Evolutionary conservation across 164 flowering plant genomes (phyloP).

Genomic region (Brasenia schreberi): DNA sequence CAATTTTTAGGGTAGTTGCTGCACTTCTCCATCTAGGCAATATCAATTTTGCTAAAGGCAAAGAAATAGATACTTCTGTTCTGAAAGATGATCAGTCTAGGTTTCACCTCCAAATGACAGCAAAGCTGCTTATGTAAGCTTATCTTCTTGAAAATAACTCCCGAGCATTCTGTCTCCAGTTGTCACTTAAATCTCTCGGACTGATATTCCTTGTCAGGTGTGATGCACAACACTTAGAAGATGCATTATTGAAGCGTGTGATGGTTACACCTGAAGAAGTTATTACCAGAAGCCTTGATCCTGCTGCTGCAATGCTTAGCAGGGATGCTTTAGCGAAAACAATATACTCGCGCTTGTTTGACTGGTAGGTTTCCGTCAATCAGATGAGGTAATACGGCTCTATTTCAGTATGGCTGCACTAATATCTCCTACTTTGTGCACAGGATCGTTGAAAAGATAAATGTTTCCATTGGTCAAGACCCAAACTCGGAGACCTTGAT

Average conservation of each 20-base stretch:
- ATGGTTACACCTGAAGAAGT: slow-evolving; percentile 98
- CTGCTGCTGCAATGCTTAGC: slow-evolving; percentile 70
- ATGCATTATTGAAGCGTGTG: slow-evolving; percentile 83
- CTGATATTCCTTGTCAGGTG: slow-evolving; percentile 36
- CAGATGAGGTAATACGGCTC: not conserved
- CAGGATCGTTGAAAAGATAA: slow-evolving; percentile 42
- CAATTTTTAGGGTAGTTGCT: slow-evolving; percentile 96
- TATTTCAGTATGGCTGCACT: not conserved
- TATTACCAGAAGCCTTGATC: slow-evolving; percentile 94
- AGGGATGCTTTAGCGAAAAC: slow-evolving; percentile 98
- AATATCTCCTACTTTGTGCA: not conserved
- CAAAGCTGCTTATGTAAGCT: slow-evolving; percentile 74
- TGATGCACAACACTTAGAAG: slow-evolving; percentile 79
- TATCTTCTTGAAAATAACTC: slow-evolving; percentile 1
- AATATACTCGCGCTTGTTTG: slow-evolving; percentile 85
- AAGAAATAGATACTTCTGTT: slow-evolving; percentile 88
- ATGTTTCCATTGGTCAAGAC: slow-evolving; percentile 93
- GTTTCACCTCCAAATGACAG: slow-evolving; percentile 73
- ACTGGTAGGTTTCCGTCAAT: slow-evolving; percentile 45
- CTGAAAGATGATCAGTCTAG: slow-evolving; percentile 85
- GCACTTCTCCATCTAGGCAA: slow-evolving; percentile 95
- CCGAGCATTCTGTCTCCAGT: not conserved
- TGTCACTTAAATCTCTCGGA: not conserved
- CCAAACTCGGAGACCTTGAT: slow-evolving; percentile 79
- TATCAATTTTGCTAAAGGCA: slow-evolving; percentile 81